Conservation (phyloP, 176 grass and related monocot genomes). For the Aegilops longissima region DNA sequence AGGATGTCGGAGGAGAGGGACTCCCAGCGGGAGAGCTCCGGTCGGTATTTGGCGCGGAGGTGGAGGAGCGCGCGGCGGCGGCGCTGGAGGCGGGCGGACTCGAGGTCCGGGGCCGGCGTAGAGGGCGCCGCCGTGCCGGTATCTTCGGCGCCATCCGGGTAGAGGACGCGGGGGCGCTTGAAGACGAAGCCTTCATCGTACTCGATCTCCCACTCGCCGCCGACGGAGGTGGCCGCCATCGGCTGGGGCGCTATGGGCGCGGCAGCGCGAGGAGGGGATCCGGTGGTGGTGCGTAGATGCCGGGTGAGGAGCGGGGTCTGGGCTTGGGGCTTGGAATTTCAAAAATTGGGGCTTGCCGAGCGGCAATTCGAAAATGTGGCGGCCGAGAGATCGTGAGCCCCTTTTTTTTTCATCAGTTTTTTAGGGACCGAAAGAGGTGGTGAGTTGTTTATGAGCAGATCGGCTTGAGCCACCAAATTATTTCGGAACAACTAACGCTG, state of each 20-base stretch:
- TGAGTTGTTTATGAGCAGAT: no score
- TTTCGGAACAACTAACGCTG: no score
- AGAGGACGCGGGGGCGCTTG: conserved; percentile 47
- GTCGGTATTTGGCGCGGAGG: conserved; percentile 45
- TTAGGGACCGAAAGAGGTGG: neutral
- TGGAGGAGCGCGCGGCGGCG: conserved; percentile 39
- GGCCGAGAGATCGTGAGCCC: neutral
- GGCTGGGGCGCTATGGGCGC: neutral
- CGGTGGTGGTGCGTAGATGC: neutral
- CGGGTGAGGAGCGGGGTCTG: neutral
- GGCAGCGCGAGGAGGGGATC: neutral
- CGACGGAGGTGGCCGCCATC: conserved; percentile 13
- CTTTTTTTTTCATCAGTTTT: no score
- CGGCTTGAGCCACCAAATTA: no score
- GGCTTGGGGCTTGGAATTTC: neutral
- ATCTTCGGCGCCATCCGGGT: neutral
- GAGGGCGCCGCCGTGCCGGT: neutral
- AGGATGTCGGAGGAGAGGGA: conserved; percentile 22
- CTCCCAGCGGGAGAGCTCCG: conserved; percentile 60
- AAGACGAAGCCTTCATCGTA: conserved; percentile 60
- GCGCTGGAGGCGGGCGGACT: conserved; percentile 31
- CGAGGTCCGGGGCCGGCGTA: neutral
- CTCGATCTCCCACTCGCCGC: conserved; percentile 44
- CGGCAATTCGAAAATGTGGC: conserved; percentile 18
- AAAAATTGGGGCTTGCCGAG: neutral